Evolutionary conservation across 345 rosid genomes (phyloP), one percentile per base, ranked within the genome.

Genomic region (Euclidium syriacum): DNA sequence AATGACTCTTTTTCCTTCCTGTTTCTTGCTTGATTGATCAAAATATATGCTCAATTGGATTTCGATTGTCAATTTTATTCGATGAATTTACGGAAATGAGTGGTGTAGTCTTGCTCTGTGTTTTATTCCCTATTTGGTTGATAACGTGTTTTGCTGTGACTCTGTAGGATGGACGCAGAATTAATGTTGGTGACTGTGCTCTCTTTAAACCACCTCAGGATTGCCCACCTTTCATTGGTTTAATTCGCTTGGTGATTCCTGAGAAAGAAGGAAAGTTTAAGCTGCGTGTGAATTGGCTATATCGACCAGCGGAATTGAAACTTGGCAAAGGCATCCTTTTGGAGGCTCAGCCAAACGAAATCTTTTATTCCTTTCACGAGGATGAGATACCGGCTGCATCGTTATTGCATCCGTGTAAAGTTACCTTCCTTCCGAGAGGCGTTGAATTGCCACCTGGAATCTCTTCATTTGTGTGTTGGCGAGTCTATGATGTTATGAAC

Each of bases 351-450:
- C 97, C 98, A 4, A 92, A 92, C 91, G 91, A 92, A 76, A 41
- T 92, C 56, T 92, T 92, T 50, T 92, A 85, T 62, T 92, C 98
- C 71, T 89, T 92, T 80, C 96, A 92, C 47, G 68, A 85, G 94
- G 98, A 87, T 87, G 85, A 80, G 73, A 92, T 79, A 75, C 81
- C 89, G 58, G 91, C 94, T 73, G 94, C 81, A 65, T 89, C 94
- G 0, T 62, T 92, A 73, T 80, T 92, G 17, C 99, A 94, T 76
- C 97, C 87, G 10, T 94, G 99, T 83, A 94, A 94, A 83, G 95
- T 94, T 73, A 74, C 91, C 71, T 94, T 94, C 64, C 95, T 94
- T 63, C 87, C 83, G 6, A 85, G 78, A 84, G 95, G 88, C 34
- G 65, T 71, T 79, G 86, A 81, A 54, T 80, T 94, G 83, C 88